Evolutionary conservation across 2,329 filamentous ascomycete species (phyloP).

Genomic region (Alternaria postmessia): DNA sequence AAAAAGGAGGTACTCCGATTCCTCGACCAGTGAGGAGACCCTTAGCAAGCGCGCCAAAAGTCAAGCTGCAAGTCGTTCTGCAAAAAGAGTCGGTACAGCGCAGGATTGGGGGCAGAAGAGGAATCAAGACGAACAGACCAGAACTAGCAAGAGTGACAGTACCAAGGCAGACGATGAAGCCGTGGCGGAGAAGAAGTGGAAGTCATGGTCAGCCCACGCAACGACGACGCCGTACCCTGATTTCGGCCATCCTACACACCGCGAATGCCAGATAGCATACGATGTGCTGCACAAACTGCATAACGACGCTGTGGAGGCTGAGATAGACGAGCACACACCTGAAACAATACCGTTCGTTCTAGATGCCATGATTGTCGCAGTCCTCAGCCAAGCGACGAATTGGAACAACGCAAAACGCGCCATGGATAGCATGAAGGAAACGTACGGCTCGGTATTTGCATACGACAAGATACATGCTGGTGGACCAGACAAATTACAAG

Average conservation of each 20-base stretch:
- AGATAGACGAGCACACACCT: conserved; percentile 6
- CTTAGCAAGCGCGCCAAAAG: neutral
- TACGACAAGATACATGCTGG: conserved; percentile 5
- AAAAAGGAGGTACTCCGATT: neutral
- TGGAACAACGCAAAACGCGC: conserved; percentile 17
- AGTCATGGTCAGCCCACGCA: conserved; percentile 15
- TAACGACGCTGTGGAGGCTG: conserved; percentile 10
- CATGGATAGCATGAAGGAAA: conserved; percentile 7
- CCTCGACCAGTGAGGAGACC: neutral
- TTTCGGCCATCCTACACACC: conserved; percentile 9
- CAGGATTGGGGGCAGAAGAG: neutral
- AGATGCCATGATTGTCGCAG: conserved; percentile 12
- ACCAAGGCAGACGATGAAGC: neutral
- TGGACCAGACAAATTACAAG: conserved; percentile 6
- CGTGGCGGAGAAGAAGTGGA: conserved; percentile 11
- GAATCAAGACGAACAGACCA: neutral
- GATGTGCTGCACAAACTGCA: conserved; percentile 9
- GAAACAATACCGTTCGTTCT: conserved; percentile 12
- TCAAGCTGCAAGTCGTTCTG: neutral
- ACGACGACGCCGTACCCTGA: conserved; percentile 11
- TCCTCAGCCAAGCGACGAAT: conserved; percentile 11
- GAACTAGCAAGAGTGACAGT: neutral
- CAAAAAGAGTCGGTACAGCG: neutral
- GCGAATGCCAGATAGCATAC: conserved; percentile 13
- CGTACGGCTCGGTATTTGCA: conserved; percentile 9